Evolutionary conservation across 1,284 basidiomycete species (phyloP).

Genomic region (Malassezia equina): DNA sequence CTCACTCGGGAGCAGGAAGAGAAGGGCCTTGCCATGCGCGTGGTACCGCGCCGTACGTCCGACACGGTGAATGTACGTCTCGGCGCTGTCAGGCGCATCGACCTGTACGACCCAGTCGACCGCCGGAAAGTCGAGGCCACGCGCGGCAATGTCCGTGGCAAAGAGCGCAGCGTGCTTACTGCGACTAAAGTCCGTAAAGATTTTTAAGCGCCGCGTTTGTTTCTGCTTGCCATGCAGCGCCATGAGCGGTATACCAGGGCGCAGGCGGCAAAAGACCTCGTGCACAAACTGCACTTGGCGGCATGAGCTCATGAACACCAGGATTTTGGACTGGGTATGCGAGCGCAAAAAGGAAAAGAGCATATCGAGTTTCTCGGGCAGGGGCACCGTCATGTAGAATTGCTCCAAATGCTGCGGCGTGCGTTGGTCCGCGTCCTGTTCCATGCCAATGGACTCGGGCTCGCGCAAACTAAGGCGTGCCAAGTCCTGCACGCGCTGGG

Average conservation of each 20-base stretch:
- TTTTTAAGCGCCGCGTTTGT: constrained; percentile 67
- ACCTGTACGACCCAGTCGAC: constrained; percentile 96
- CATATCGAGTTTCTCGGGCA: constrained; percentile 80
- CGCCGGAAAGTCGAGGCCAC: constrained; percentile 90
- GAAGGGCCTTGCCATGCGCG: constrained; percentile 72
- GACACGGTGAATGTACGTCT: constrained; percentile 94
- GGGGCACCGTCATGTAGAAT: constrained; percentile 72
- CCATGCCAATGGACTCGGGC: constrained; percentile 62
- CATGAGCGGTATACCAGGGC: constrained; percentile 80
- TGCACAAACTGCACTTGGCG: constrained; percentile 83
- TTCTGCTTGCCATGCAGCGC: constrained; percentile 96
- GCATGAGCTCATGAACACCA: constrained; percentile 88
- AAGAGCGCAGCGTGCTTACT: constrained; percentile 42
- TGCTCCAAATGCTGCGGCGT: constrained; percentile 71
- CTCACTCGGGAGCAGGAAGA: constrained; percentile 79
- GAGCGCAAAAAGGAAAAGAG: constrained; percentile 92
- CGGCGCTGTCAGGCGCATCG: constrained; percentile 96
- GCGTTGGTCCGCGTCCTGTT: constrained; percentile 48
- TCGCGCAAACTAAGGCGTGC: constrained; percentile 79
- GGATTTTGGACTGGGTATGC: constrained; percentile 79
- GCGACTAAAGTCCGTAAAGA: constrained; percentile 39
- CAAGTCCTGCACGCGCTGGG: constrained; percentile 75
- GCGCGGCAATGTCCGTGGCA: constrained; percentile 85
- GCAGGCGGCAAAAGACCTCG: constrained; percentile 87
- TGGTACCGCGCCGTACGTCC: constrained; percentile 90